These are phyloP conservation scores for Dictyophora rubrovolvata DNA, from an alignment of 768 basidiomycete species.

Conservation along the genomic window DNA sequence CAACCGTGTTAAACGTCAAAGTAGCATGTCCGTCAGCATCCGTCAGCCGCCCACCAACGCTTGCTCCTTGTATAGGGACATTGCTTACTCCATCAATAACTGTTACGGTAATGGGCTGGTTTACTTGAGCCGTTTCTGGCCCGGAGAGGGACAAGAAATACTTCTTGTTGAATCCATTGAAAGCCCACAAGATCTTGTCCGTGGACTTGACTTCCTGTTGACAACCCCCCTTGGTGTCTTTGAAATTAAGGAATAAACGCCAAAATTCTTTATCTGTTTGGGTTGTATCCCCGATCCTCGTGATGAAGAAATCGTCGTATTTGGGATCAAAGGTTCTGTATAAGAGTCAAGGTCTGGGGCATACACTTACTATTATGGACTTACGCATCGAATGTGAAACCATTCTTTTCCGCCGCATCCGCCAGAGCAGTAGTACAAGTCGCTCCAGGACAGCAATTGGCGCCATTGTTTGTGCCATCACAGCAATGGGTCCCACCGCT, in stretches of 20 bases:
- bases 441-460: slow-evolving; percentile 26
- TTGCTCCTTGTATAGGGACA: slow-evolving; percentile 24
- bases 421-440: slow-evolving; percentile 36
- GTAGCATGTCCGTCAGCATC: slow-evolving; percentile 21
- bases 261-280: slow-evolving; percentile 27
- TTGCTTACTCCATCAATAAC: slow-evolving; percentile 30
- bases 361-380: slow-evolving; percentile 8
- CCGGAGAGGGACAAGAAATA: slow-evolving; percentile 29
- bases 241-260: slow-evolving; percentile 27
- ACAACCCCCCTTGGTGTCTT: slow-evolving; percentile 28
- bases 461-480: slow-evolving; percentile 32
- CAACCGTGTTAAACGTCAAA: slow-evolving; percentile 20
- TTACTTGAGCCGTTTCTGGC: slow-evolving; percentile 16
- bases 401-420: slow-evolving; percentile 24
- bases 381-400: slow-evolving; percentile 34
- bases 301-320: slow-evolving; percentile 37
- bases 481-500: slow-evolving; percentile 32
- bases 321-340: slow-evolving; percentile 23
- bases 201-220: slow-evolving; percentile 25
- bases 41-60: slow-evolving; percentile 15
- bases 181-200: slow-evolving; percentile 30
- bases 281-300: slow-evolving; percentile 23
- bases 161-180: slow-evolving; percentile 25
- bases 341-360: too few species aligned
- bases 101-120: slow-evolving; percentile 22